phyloP scores from a whole-genome alignment of 164 flowering plant species.

The Vitis cinerea region DNA sequence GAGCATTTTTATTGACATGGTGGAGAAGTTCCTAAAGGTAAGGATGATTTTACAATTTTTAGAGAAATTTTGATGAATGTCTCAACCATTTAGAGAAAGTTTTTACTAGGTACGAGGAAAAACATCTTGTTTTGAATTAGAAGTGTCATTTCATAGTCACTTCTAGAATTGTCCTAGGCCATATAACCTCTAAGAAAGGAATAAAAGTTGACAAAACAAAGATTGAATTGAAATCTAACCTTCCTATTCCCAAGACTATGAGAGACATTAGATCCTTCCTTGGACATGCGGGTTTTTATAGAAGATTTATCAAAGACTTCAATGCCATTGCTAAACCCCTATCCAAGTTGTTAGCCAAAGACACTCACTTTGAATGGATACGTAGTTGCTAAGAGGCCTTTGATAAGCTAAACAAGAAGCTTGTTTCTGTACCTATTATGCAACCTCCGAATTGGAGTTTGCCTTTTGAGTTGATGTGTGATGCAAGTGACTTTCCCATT shows the following conservation, averaged over 20 bases:
- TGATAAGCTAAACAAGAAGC: background rate
- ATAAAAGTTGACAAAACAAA: no score
- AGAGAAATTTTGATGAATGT: no score
- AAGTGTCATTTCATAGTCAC: no score
- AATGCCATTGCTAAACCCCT: background rate
- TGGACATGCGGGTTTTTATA: background rate
- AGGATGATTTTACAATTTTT: no score
- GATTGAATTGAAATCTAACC: background rate
- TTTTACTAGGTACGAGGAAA: no score
- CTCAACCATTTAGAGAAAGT: no score
- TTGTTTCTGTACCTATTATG: background rate
- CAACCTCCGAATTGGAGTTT: background rate
- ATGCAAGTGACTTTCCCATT: background rate
- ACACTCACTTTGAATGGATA: background rate
- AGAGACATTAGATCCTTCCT: conserved; percentile 1
- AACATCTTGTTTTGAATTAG: no score
- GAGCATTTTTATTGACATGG: no score
- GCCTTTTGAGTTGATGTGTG: background rate
- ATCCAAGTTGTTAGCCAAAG: background rate
- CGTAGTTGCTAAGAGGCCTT: background rate
- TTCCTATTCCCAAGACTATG: background rate
- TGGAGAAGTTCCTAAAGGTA: no score
- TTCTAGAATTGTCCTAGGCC: no score
- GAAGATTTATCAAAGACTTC: background rate
- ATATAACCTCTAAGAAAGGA: no score